Base-by-base conservation (phyloP, 2,329 filamentous ascomycete species). In the Keithomyces neogunnii region DNA sequence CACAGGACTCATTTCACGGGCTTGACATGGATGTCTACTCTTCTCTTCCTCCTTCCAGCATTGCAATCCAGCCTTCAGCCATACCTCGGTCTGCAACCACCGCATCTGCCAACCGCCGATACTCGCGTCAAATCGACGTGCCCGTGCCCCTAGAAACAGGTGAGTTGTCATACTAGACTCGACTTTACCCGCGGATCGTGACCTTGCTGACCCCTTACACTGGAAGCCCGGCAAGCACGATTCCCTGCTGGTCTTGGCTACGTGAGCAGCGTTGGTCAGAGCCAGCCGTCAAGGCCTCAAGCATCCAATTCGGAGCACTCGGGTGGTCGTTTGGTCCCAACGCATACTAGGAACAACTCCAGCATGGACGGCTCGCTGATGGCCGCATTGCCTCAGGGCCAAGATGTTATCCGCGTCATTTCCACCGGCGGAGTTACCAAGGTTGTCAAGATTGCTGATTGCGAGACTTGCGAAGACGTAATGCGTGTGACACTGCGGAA, bases 371-470 rank as follows among this genome's bases (percentile, higher is more conserved):
- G 85, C 55, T 85, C 89, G 59, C 84, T 92, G 56, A 93, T 92
- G 79, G 88, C 89, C 58, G 86, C 86, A 53, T 73, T 96, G 62
- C 91, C 91, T 52, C 80, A 85, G 57, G 88, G 90, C 68, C 89
- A 95, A 66, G 87, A 91, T 53, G 82, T 96, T 54, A 95, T 97
- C 57, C 82, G 91, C 56, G 89, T 96, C 59, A 96, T 97, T 63
- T 96, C 88, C 58, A 93, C 90, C 47, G 89, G 85, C 55, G 93
- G 91, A 48, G 84, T 90, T 55, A 95, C 90, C 46, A 96, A 95
- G 63, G 91, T 96, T 29, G 84, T 99, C 63, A 93, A 93, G 67
- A 90, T 97, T 58, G 86, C 89, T 57, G 88, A 88, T 57, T 96
- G 91, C 76, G 90, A 85, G 63, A 93, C 87, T 4, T 88, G 89